These are phyloP conservation scores for Mucor saturninus DNA, from an alignment of 371 early-diverging fungal species.

Conservation along the genomic window DNA sequence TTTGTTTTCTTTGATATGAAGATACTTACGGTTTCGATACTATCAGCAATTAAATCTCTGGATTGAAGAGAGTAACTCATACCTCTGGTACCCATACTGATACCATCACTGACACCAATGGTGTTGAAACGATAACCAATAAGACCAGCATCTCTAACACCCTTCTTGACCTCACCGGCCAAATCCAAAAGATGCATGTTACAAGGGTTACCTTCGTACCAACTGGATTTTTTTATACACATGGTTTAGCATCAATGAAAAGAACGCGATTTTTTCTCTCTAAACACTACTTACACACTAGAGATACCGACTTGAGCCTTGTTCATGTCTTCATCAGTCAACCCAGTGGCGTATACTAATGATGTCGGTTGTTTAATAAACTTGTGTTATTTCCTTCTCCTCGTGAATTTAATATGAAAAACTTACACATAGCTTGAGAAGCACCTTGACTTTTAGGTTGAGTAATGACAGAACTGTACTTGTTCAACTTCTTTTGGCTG, in stretches of 20 bases:
- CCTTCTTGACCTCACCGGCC: slow-evolving; percentile 86
- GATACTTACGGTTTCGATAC: slow-evolving; percentile 88
- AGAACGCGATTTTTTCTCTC: no score
- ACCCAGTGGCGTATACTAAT: slow-evolving; percentile 89
- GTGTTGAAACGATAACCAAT: slow-evolving; percentile 97
- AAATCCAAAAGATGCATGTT: slow-evolving; percentile 98
- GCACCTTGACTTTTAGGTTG: slow-evolving; percentile 94
- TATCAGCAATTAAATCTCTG: slow-evolving; percentile 97
- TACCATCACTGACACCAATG: slow-evolving; percentile 96
- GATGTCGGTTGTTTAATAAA: background rate
- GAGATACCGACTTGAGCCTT: slow-evolving; percentile 94
- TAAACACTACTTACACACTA: slow-evolving; percentile 71
- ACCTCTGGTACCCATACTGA: slow-evolving; percentile 94
- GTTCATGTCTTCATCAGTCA: slow-evolving; percentile 80
- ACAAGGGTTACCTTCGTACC: slow-evolving; percentile 99
- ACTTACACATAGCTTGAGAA: slow-evolving; percentile 95
- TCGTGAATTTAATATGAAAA: background rate
- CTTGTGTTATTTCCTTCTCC: background rate
- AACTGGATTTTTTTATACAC: slow-evolving; percentile 44
- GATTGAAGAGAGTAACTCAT: slow-evolving; percentile 97
- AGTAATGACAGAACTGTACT: slow-evolving; percentile 85
- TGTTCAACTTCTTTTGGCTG: slow-evolving; percentile 62
- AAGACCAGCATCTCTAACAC: slow-evolving; percentile 86
- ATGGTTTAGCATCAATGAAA: no score
- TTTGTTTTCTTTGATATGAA: background rate